phyloP scores from a whole-genome alignment of 495 filamentous ascomycete species.

The Penicilliopsis zonata region DNA sequence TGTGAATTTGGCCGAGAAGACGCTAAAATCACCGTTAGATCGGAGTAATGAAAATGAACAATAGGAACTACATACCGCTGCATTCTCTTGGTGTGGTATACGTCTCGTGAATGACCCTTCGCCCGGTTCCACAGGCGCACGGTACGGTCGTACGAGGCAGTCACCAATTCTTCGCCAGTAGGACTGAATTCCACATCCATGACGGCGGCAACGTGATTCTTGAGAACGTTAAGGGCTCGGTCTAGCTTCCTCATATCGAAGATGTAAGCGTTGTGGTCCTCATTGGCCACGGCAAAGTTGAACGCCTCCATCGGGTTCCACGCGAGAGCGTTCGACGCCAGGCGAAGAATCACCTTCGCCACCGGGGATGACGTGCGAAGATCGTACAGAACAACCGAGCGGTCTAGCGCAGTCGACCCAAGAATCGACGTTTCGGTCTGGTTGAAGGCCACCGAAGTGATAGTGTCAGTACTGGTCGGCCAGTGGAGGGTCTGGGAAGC shows the following conservation, averaged over 20 bases:
- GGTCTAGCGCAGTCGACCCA: slow-evolving; percentile 70
- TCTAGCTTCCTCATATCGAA: slow-evolving; percentile 83
- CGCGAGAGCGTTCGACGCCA: slow-evolving; percentile 72
- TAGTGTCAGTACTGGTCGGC: slow-evolving; percentile 85
- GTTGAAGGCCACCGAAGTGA: slow-evolving; percentile 83
- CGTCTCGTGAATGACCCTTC: slow-evolving; percentile 74
- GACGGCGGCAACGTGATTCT: slow-evolving; percentile 90
- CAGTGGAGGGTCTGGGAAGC: slow-evolving; percentile 73
- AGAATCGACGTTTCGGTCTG: slow-evolving; percentile 86
- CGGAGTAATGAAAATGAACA: neutral
- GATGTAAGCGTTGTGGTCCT: slow-evolving; percentile 69
- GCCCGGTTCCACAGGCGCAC: slow-evolving; percentile 70
- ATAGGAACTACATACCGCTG: slow-evolving; percentile 42
- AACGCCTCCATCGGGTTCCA: slow-evolving; percentile 98
- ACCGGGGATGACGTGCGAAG: slow-evolving; percentile 78
- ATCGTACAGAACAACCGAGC: slow-evolving; percentile 80
- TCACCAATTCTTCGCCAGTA: slow-evolving; percentile 87
- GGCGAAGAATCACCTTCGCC: slow-evolving; percentile 61
- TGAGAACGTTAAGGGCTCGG: slow-evolving; percentile 79
- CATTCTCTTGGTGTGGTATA: slow-evolving; percentile 98
- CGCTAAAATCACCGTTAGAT: slow-evolving; percentile 27
- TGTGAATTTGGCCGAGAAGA: slow-evolving; percentile 77
- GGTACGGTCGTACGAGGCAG: slow-evolving; percentile 75
- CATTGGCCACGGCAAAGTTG: slow-evolving; percentile 75
- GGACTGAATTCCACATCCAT: slow-evolving; percentile 96